Conservation (phyloP, 208 protist species). For the Tritrichomonas musculus region DNA sequence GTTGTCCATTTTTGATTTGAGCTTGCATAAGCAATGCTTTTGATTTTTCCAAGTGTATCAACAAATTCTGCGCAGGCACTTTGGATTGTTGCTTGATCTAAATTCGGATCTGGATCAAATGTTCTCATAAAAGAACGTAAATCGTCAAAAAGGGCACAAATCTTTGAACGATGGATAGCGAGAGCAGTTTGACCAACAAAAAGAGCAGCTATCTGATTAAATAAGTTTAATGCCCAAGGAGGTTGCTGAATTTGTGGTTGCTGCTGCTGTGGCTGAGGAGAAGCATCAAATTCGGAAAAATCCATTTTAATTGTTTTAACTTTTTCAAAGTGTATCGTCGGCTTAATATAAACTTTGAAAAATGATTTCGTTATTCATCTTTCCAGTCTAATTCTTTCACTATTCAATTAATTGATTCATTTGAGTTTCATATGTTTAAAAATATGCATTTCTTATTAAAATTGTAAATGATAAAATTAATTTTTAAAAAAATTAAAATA, state of each 20-base stretch:
- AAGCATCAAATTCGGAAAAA: neutral
- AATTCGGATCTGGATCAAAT: neutral
- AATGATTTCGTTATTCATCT: too few relatives aligned
- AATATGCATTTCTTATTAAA: too few relatives aligned
- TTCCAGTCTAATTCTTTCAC: too few relatives aligned
- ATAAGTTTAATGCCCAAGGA: neutral
- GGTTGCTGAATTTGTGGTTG: neutral
- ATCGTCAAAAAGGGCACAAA: neutral
- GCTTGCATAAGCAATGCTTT: neutral
- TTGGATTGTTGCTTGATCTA: neutral
- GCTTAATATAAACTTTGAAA: too few relatives aligned
- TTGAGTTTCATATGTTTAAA: too few relatives aligned
- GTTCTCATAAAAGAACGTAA: neutral
- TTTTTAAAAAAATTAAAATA: too few relatives aligned
- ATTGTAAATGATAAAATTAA: too few relatives aligned
- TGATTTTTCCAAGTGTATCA: neutral
- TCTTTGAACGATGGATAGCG: neutral
- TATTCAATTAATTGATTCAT: too few relatives aligned
- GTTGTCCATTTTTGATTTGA: neutral
- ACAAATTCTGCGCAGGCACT: neutral
- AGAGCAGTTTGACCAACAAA: neutral
- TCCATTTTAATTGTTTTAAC: too few relatives aligned
- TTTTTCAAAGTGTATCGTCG: too few relatives aligned
- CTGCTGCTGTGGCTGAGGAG: neutral
- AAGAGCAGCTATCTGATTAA: neutral